These are phyloP conservation scores for Platanthera guangdongensis DNA, from an alignment of 106 monocot genomes.

Conservation along the genomic window DNA sequence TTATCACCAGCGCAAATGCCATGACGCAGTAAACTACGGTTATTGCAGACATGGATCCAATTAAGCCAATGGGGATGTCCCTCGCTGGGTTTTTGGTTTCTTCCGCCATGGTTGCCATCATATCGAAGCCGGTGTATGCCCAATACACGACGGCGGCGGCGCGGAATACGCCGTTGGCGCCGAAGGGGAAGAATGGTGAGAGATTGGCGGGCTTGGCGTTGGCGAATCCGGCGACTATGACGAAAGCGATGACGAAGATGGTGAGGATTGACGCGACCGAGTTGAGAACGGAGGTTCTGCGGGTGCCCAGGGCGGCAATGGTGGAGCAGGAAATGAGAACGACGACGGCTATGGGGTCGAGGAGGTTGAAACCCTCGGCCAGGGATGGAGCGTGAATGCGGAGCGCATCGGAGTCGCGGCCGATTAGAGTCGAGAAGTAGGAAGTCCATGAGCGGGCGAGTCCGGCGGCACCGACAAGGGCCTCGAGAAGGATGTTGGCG, in stretches of 20 bases:
- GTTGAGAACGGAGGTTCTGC: conserved; percentile 36
- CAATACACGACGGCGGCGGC: conserved; percentile 67
- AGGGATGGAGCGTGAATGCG: conserved; percentile 24
- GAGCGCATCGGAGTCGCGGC: conserved; percentile 12
- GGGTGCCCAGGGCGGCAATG: conserved; percentile 27
- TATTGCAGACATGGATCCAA: conserved; percentile 31
- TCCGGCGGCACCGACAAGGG: conserved; percentile 21
- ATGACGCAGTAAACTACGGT: conserved; percentile 29
- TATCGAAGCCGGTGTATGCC: conserved; percentile 54
- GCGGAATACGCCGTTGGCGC: conserved; percentile 50
- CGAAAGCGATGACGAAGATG: conserved; percentile 33
- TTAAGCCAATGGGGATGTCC: conserved; percentile 25
- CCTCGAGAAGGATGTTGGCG: conserved; percentile 28
- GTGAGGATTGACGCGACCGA: conserved; percentile 33
- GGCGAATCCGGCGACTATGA: conserved; percentile 27
- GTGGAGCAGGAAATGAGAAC: conserved; percentile 23
- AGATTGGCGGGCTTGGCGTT: conserved; percentile 18
- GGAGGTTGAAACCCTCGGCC: conserved; percentile 36
- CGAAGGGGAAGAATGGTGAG: conserved; percentile 29
- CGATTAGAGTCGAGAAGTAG: conserved; percentile 24
- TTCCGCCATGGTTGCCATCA: conserved; percentile 31
- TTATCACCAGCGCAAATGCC: conserved; percentile 20
- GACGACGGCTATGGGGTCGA: conserved; percentile 49
- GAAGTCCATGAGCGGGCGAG: conserved; percentile 31
- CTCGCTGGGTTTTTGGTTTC: conserved; percentile 29